Evolutionary conservation across 2,329 filamentous ascomycete species (phyloP), one percentile per base, ranked within the genome.

Genomic region (Gnomoniopsis sp.): DNA sequence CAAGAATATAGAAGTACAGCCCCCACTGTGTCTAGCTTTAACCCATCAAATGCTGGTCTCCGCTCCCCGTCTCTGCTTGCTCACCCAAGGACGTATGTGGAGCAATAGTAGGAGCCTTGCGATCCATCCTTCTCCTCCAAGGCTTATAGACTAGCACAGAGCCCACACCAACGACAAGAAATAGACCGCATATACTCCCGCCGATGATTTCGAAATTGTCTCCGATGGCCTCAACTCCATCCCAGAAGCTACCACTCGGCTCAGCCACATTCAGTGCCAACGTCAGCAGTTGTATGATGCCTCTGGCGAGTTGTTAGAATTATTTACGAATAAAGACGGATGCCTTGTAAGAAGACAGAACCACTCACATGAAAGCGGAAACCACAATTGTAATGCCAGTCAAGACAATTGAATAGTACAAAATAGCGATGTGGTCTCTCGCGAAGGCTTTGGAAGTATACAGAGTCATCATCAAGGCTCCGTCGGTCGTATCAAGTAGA

Each of bases 391-490:
- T 97, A 53, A 96, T 84, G 3, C 83, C 85, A 0, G 91, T 96
- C 30, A 96, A 80, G 0, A 96, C 89, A 65, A 93, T 89, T 14
- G 91, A 96, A 74, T 97, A 98, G 75, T 98, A 98, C 1, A 96
- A 76, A 49, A 97, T 93, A 0, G 93, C 92, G n/a, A 98, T 85
- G 1, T 83, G 83, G 68, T 98, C 93, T 58, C 89, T 80, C 0
- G 90, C 87, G 49, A 96, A 87, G 33, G 88, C 79, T 61, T 84
- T 90, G 43, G 88, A 89, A 0, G 93, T 92, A 74, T 99, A 98
- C 1, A 98, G 79, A 0, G 89, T 88, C 85, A 96, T 93, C 93
- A 98, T 98, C 21, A 97, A 80, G 1, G 93, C 93, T 23, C 93
- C 93, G 67, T 98, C 95, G 0, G 88, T 89, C 0, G 93, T 97